These are phyloP conservation scores for Neocatenulostroma microsporum DNA, from an alignment of 2,329 filamentous ascomycete species.

Conservation along the genomic window DNA sequence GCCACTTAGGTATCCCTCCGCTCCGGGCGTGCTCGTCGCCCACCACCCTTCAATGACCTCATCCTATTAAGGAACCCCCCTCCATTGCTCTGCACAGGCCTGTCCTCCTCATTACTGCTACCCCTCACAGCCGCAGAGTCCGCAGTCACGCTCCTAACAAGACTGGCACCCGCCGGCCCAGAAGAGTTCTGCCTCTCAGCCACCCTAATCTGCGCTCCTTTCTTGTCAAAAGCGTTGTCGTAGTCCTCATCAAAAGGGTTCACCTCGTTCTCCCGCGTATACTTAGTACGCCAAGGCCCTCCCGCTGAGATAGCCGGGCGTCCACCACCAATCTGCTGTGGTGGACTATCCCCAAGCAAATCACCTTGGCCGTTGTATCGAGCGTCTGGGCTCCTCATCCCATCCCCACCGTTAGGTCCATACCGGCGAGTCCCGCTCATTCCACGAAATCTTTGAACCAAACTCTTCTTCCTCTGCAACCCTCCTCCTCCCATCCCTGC, in stretches of 20 bases:
- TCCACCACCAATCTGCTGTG: slow-evolving; percentile 10
- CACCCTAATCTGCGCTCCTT: slow-evolving; percentile 51
- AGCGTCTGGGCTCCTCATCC: slow-evolving; percentile 45
- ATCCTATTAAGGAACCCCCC: slow-evolving; percentile 69
- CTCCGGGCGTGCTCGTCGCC: slow-evolving; percentile 33
- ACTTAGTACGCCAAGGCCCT: slow-evolving; percentile 31
- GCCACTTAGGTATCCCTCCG: slow-evolving; percentile 9
- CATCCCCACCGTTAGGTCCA: slow-evolving; percentile 36
- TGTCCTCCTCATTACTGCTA: slow-evolving; percentile 36
- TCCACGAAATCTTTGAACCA: slow-evolving; percentile 83
- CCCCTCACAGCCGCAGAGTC: slow-evolving; percentile 15
- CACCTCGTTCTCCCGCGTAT: slow-evolving; percentile 35
- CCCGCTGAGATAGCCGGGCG: slow-evolving; percentile 33
- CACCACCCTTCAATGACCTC: slow-evolving; percentile 73
- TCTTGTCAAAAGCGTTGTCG: slow-evolving; percentile 57
- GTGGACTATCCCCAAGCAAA: slow-evolving; percentile 15
- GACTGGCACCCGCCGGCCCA: too few species aligned
- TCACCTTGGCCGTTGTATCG: slow-evolving; percentile 36
- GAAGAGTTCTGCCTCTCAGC: too few species aligned
- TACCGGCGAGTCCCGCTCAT: slow-evolving; percentile 65
- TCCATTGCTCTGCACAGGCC: slow-evolving; percentile 22
- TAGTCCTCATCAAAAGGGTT: slow-evolving; percentile 77
- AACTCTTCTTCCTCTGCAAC: slow-evolving; percentile 83
- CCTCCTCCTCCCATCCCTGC: too few species aligned
- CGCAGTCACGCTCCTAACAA: slow-evolving; percentile 58